Evolutionary conservation across 2,329 filamentous ascomycete species (phyloP), one percentile per base, ranked within the genome.

Genomic region (Curvularia sp.): DNA sequence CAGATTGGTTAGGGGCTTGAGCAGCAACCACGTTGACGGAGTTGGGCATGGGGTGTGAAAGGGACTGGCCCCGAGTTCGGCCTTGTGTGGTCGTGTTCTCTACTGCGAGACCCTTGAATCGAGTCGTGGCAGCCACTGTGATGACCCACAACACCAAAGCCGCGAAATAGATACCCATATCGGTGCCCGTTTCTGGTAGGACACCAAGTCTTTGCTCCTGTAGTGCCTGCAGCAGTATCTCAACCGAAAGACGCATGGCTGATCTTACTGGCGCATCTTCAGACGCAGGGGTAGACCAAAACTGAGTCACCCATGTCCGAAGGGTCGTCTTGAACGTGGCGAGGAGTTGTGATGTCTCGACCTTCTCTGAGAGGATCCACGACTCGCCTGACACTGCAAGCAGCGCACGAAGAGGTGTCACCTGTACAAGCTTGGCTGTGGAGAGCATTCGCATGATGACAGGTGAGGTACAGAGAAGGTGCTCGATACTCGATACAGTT

Each of bases 291-390:
- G 49, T 24, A 18, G 62, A 57, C 73, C 70, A 76, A 3, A 77
- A 58, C 15, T 66, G 67, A 12, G 52, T 54, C n/a, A 75, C 63
- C 80, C 80, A 82, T 1, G 67, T 61, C 10, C 67, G 66, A 7
- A 79, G 65, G 1, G 68, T 72, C 3, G 64, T 57, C 55, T 77
- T 78, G 6, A 75, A 61, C 5, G 44, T 57, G 15, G 62, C 57
- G 58, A 76, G 79, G n/a, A 74, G 71, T 13, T 68, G 67, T 6
- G 67, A 65, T 13, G 70, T 70, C 24, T 71, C 57, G 2, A 81
- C 65, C 49, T 81, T 80, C 57, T 80, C 77, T 0, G 71, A 76
- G n/a, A 82, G 66, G 8, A 81, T 71, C 80, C 80, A 82, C 15
- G 77, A 75, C 51, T 82, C 79, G 35, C 80, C 79, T 4, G 77